Evolutionary conservation across 1,139 yeast species (phyloP).

Genomic region (Candida sojae): DNA sequence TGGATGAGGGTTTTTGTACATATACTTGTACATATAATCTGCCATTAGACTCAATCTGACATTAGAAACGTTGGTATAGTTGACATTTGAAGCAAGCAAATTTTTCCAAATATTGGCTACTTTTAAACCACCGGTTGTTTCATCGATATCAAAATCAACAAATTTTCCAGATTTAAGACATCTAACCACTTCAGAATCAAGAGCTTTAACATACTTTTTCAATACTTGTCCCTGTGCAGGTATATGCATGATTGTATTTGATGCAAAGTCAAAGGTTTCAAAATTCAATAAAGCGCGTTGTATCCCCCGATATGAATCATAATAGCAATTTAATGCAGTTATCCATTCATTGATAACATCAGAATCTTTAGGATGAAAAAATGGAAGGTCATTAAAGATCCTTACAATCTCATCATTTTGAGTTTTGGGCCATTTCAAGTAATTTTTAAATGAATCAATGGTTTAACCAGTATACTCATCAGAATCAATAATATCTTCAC

Average conservation of each 20-base stretch:
- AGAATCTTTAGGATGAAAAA: background rate
- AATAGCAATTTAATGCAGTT: background rate
- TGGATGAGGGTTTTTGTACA: too few relatives aligned
- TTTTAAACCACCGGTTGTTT: background rate
- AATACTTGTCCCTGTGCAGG: background rate
- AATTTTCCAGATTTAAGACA: background rate
- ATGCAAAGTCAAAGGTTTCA: background rate
- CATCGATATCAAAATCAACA: background rate
- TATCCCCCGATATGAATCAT: background rate
- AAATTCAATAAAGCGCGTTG: background rate
- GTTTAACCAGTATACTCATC: too few relatives aligned
- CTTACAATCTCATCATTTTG: background rate
- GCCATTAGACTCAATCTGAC: too few relatives aligned
- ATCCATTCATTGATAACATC: background rate
- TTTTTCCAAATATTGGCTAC: background rate
- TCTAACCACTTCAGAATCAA: background rate
- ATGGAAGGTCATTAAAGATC: background rate
- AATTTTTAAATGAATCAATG: background rate
- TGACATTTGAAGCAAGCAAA: background rate
- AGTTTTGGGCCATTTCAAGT: background rate
- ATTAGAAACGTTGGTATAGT: background rate
- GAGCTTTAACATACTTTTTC: background rate
- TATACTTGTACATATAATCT: too few relatives aligned
- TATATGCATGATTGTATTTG: background rate
- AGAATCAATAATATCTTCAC: too few relatives aligned